phyloP scores from a whole-genome alignment of 768 basidiomycete genomes.

The Mycena chlorophos region DNA sequence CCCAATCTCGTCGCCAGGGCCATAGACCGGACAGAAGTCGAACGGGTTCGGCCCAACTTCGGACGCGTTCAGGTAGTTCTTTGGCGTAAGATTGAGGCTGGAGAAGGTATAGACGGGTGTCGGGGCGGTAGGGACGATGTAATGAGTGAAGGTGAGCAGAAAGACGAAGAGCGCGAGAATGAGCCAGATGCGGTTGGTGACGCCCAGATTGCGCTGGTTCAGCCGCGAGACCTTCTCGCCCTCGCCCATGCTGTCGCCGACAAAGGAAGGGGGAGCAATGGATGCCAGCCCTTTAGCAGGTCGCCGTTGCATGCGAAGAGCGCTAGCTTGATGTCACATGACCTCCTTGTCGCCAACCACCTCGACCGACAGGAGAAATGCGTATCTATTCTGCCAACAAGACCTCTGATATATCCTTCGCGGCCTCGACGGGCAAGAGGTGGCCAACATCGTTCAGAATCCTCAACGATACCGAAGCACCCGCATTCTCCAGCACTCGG shows the following conservation, averaged over 20 bases:
- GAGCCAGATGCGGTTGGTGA: slow-evolving; percentile 71
- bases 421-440: slow-evolving; percentile 13
- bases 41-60: slow-evolving; percentile 72
- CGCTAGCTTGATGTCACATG: neutral
- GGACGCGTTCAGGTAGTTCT: slow-evolving; percentile 79
- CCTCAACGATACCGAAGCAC: slow-evolving; percentile 3
- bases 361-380: neutral
- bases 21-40: slow-evolving; percentile 86
- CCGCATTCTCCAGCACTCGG: slow-evolving; percentile 5
- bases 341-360: neutral
- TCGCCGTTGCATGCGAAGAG: slow-evolving; percentile 59
- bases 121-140: slow-evolving; percentile 45
- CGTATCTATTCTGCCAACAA: too few species aligned
- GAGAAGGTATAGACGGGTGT: slow-evolving; percentile 33
- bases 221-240: slow-evolving; percentile 55
- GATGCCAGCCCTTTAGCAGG: slow-evolving; percentile 51
- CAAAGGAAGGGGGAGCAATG: slow-evolving; percentile 52
- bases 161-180: slow-evolving; percentile 55
- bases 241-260: slow-evolving; percentile 45
- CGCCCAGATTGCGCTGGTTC: slow-evolving; percentile 57
- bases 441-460: slow-evolving; percentile 8
- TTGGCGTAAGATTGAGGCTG: slow-evolving; percentile 57
- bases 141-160: slow-evolving; percentile 58
- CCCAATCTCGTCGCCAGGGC: slow-evolving; percentile 78
- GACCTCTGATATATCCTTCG: neutral